Evolutionary conservation across 2,329 filamentous ascomycete species (phyloP), one percentile per base, ranked within the genome.

Genomic region (Grosmannia serpens): DNA sequence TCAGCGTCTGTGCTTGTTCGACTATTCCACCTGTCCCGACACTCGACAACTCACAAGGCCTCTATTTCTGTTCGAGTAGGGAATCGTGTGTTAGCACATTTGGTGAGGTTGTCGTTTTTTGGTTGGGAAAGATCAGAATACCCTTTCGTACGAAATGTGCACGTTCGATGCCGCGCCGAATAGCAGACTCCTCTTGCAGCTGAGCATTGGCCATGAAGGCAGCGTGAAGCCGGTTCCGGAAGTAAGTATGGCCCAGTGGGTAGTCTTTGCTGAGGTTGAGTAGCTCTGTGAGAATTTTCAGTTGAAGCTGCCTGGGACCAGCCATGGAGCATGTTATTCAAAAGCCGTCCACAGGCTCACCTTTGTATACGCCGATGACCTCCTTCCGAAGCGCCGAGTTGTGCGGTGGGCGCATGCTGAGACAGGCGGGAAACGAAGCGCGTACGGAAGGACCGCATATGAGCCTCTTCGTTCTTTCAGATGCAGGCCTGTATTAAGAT

Each of bases 101-200:
- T 9, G 20, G 41, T 44, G 41, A 44, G 20, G 41, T 17, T 38
- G 9, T 17, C 17, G 35, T 13, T 17, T 6, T 38, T 15, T 38
- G 15, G 35, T 17, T 17, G 9, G 35, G 35, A 4, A 9, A 17
- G 13, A n/a, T n/a, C n/a, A n/a, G n/a, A n/a, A 38, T 68, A 90
- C 90, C 90, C 79, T 95, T 96, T 73, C 89, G 95, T 4, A 97
- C 90, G 71, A 88, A 96, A 64, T 95, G 83, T 0, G 91, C 92
- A 61, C 86, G 79, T 47, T 82, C 78, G 58, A 99, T 89, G 0
- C 84, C 88, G 61, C 85, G 79, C 49, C 78, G 79, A 55, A 99
- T 96, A 66, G 89, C 79, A 9, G 80, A 82, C 62, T 92, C 86
- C 64, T 94, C 84, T 2, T 75, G 78, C 59, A 96, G 68, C 47